phyloP scores from a whole-genome alignment of 441 rosid genomes.

The Corymbia citriodora region DNA sequence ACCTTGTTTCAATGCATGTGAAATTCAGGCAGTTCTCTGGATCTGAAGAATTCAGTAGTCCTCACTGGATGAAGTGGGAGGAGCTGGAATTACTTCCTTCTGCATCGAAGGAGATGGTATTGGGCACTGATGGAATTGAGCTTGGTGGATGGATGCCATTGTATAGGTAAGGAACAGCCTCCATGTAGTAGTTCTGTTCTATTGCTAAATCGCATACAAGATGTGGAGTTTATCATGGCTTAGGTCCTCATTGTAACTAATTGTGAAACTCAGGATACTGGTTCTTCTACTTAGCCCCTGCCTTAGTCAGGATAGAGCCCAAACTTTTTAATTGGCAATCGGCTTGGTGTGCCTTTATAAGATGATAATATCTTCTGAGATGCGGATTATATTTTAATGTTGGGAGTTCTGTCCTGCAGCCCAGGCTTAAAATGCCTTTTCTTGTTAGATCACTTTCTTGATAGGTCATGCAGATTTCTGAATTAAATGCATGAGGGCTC shows the following conservation, averaged over 20 bases:
- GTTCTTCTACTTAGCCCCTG: not conserved
- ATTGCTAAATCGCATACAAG: not conserved
- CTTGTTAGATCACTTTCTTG: not conserved
- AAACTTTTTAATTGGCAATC: not conserved
- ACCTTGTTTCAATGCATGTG: constrained; percentile 67
- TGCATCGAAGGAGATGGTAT: constrained; percentile 36
- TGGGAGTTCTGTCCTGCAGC: not conserved
- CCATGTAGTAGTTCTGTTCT: not conserved
- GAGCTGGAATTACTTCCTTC: constrained; percentile 51
- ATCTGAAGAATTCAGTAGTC: constrained; percentile 31
- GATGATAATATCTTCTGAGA: not conserved
- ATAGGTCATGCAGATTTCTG: not conserved
- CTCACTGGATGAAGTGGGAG: constrained; percentile 69
- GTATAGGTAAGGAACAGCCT: not conserved
- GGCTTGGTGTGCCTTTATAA: not conserved
- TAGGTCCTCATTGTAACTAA: not conserved
- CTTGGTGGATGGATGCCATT: constrained; percentile 69
- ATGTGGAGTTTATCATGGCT: not conserved
- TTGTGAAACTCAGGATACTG: not conserved
- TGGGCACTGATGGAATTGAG: constrained; percentile 56
- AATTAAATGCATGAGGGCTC: not conserved
- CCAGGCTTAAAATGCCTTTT: not conserved
- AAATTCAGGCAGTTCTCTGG: constrained; percentile 64
- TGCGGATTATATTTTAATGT: not conserved
- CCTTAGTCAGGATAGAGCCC: not conserved